Conservation (phyloP, 2,329 filamentous ascomycete genomes). For the Raffaelea albimanens region DNA sequence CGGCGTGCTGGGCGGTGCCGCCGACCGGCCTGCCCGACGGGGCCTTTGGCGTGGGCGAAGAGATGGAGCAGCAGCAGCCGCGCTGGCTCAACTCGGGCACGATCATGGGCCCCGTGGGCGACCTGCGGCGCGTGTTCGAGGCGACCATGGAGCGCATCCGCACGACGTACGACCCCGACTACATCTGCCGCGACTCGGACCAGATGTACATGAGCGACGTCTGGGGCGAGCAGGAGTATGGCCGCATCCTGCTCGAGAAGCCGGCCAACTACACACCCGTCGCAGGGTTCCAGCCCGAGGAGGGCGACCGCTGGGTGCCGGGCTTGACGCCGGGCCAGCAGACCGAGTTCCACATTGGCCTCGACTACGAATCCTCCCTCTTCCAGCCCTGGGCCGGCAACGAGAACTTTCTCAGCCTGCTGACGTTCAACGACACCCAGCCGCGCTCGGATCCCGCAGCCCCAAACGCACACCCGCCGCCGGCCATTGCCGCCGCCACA, state of each 20-base stretch:
- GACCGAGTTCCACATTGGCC: slow-evolving; percentile 3
- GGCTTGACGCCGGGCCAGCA: not conserved
- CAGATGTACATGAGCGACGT: slow-evolving; percentile 6
- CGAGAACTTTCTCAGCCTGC: not conserved
- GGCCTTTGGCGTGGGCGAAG: not conserved
- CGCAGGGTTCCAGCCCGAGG: not conserved
- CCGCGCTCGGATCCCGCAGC: too few relatives aligned
- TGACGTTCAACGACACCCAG: not conserved
- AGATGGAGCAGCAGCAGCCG: not conserved
- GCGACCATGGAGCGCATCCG: slow-evolving; percentile 3
- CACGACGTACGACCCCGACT: slow-evolving; percentile 2
- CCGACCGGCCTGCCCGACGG: not conserved
- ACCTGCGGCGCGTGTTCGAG: not conserved
- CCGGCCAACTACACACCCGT: not conserved
- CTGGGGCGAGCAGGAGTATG: slow-evolving; percentile 6
- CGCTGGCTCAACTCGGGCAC: slow-evolving; percentile 6
- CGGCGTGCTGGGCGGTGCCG: slow-evolving; percentile 3
- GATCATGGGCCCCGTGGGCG: not conserved
- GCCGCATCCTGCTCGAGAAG: not conserved
- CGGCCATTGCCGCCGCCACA: not conserved
- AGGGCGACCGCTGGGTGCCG: not conserved
- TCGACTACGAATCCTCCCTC: slow-evolving; percentile 4
- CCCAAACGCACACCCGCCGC: too few relatives aligned
- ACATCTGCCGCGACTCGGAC: slow-evolving; percentile 1
- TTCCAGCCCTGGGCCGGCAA: slow-evolving; percentile 6